phyloP scores from a whole-genome alignment of 2,329 filamentous ascomycete species.

The Aureobasidium sp. region DNA sequence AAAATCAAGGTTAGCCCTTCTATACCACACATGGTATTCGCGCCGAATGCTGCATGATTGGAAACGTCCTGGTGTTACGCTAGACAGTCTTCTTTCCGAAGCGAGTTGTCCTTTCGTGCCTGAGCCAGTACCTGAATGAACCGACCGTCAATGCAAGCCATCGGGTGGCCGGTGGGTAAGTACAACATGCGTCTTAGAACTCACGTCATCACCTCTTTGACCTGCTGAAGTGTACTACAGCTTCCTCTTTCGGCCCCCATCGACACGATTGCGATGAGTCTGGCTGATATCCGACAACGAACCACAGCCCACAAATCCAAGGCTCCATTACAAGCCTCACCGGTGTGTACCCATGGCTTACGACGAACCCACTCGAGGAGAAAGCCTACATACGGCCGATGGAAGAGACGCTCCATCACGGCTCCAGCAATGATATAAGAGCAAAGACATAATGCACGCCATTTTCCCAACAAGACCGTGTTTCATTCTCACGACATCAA shows the following conservation, averaged over 20 bases:
- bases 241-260: too few species aligned
- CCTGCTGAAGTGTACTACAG: too few species aligned
- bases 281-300: too few species aligned
- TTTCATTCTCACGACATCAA: not conserved
- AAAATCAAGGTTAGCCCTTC: not conserved
- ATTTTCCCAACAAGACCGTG: not conserved
- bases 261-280: too few species aligned
- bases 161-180: not conserved
- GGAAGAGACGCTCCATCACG: not conserved
- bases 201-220: too few species aligned
- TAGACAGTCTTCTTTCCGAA: not conserved
- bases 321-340: too few species aligned
- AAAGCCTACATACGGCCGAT: not conserved
- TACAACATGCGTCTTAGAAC: too few species aligned
- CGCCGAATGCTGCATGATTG: constrained; percentile 7
- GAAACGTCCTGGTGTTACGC: not conserved
- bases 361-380: not conserved
- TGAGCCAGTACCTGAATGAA: not conserved
- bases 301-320: too few species aligned
- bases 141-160: constrained; percentile 7
- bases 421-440: not conserved
- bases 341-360: too few species aligned
- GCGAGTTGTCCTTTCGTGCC: not conserved
- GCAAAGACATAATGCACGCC: not conserved
- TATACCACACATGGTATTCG: constrained; percentile 9